These are phyloP conservation scores for Myxozyma neglecta DNA, from an alignment of 805 yeast genomes.

Conservation along the genomic window DNA sequence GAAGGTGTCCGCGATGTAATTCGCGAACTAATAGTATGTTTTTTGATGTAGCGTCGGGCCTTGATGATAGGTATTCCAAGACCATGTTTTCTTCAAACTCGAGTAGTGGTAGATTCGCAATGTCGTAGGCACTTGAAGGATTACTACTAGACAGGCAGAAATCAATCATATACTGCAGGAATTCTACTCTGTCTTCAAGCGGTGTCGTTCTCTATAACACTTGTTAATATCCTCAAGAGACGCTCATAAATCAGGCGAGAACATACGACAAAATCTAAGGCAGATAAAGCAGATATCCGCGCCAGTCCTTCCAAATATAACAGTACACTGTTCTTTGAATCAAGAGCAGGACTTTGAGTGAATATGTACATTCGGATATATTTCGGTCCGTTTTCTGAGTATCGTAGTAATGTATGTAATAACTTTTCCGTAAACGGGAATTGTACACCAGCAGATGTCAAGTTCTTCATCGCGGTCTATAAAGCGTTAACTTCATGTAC, in stretches of 20 bases:
- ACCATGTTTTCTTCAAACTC: constrained; percentile 12
- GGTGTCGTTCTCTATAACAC: constrained; percentile 10
- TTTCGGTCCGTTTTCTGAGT: constrained; percentile 16
- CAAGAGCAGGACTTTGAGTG: constrained; percentile 8
- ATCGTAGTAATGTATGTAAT: constrained; percentile 10
- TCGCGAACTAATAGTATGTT: constrained; percentile 18
- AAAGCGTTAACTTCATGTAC: not conserved
- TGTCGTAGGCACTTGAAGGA: not conserved
- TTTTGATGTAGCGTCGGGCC: constrained; percentile 13
- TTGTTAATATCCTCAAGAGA: not conserved
- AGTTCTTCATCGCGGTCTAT: constrained; percentile 19
- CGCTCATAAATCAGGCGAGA: not conserved
- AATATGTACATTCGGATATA: constrained; percentile 15
- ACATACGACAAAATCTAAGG: constrained; percentile 17
- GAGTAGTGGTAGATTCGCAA: constrained; percentile 8
- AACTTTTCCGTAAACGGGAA: constrained; percentile 24
- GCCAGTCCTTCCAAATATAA: constrained; percentile 19
- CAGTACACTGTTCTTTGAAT: not conserved
- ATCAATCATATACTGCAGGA: constrained; percentile 10
- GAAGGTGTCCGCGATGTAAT: constrained; percentile 16
- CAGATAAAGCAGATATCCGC: constrained; percentile 15
- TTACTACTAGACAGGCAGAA: constrained; percentile 6
- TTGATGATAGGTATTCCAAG: not conserved
- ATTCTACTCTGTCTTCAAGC: constrained; percentile 2
- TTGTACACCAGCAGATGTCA: constrained; percentile 23